phyloP scores from a whole-genome alignment of 345 rosid genomes.

The Rhizophora apiculata region DNA sequence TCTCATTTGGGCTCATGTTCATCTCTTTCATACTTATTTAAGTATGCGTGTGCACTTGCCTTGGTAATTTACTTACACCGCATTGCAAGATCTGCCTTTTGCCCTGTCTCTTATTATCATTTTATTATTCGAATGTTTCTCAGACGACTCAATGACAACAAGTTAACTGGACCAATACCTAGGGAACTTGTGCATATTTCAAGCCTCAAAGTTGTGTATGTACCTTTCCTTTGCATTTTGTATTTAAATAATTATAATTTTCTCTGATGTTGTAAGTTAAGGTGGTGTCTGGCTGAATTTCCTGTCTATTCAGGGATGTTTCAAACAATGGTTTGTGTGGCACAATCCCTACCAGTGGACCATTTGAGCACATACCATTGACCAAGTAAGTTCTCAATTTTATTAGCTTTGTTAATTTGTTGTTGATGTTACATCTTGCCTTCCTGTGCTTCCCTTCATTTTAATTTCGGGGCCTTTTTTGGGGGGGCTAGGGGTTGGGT shows the following conservation, averaged over 20 bases:
- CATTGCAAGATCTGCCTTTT: background rate
- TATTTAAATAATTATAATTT: background rate
- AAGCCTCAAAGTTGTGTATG: conserved; percentile 76
- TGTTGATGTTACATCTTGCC: background rate
- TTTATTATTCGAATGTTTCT: conserved; percentile 13
- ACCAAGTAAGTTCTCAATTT: conserved; percentile 55
- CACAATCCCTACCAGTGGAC: conserved; percentile 87
- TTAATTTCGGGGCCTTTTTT: background rate
- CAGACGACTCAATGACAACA: conserved; percentile 69
- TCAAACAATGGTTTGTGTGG: conserved; percentile 89
- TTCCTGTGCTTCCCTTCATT: background rate
- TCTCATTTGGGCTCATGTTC: background rate
- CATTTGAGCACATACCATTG: conserved; percentile 80
- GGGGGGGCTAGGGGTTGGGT: too few relatives aligned
- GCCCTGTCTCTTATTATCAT: background rate
- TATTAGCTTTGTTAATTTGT: background rate
- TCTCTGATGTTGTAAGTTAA: background rate
- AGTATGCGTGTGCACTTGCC: background rate
- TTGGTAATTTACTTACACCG: background rate
- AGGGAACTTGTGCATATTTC: conserved; percentile 54
- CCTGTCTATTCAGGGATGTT: conserved; percentile 60
- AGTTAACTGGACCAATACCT: conserved; percentile 59
- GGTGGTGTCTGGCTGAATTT: background rate
- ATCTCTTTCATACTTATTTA: background rate
- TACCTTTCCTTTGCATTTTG: conserved; percentile 1